Evolutionary conservation across 305 asterid species (phyloP).

Genomic region (Striga hermonthica): DNA sequence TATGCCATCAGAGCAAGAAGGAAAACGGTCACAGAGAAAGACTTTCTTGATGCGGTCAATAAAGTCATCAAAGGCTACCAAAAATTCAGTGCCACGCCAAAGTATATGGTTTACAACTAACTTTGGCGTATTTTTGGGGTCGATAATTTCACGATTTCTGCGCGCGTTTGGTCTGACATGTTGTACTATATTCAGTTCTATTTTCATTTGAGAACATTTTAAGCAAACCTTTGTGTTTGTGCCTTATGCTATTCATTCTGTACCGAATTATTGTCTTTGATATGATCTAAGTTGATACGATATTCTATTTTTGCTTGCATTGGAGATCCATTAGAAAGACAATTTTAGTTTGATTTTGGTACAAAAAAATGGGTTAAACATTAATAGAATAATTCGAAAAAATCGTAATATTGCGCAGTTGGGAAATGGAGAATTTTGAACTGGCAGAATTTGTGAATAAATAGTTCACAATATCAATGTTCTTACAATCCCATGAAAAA

Average conservation of each 20-base stretch:
- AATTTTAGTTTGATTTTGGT: too few relatives aligned
- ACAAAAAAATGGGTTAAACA: too few relatives aligned
- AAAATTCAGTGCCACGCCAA: slow-evolving; percentile 95
- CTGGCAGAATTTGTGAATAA: too few relatives aligned
- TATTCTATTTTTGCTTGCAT: too few relatives aligned
- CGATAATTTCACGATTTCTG: not conserved
- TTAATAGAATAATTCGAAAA: too few relatives aligned
- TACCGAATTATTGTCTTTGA: not conserved
- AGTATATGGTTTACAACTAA: slow-evolving; percentile 91
- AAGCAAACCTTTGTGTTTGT: not conserved
- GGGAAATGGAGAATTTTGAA: too few relatives aligned
- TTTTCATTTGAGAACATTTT: not conserved
- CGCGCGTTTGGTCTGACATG: slow-evolving; percentile 1
- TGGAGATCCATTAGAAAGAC: too few relatives aligned
- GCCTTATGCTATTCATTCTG: not conserved
- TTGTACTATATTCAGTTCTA: not conserved
- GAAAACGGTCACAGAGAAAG: slow-evolving; percentile 92
- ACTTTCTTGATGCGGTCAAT: slow-evolving; percentile 92
- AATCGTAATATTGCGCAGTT: too few relatives aligned
- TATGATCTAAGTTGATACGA: too few relatives aligned
- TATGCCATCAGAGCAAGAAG: slow-evolving; percentile 81
- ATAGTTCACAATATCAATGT: too few relatives aligned
- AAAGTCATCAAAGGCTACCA: slow-evolving; percentile 96
- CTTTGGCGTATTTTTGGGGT: not conserved
- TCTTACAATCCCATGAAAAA: too few relatives aligned